Conservation (phyloP, 2,329 filamentous ascomycete genomes). For the Talaromyces islandicus region DNA sequence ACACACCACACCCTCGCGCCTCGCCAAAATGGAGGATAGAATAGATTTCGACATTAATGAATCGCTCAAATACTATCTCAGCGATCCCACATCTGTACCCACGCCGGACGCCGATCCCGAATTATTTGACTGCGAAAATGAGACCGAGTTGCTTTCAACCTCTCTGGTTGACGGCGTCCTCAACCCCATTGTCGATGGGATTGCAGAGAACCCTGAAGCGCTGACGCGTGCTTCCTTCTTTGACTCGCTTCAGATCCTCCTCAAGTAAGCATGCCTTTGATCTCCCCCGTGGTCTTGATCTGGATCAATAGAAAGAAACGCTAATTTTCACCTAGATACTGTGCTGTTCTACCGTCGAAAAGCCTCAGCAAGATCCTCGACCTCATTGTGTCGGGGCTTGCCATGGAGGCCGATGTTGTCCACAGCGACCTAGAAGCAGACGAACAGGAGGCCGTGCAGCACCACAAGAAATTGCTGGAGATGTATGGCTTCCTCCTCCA, state of each 20-base stretch:
- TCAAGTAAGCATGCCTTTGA: slow-evolving; percentile 76
- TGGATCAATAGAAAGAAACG: slow-evolving; percentile 47
- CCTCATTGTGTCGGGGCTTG: slow-evolving; percentile 77
- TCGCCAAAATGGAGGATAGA: slow-evolving; percentile 56
- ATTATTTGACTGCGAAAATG: slow-evolving; percentile 86
- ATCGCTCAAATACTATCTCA: slow-evolving; percentile 93
- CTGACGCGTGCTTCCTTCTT: slow-evolving; percentile 73
- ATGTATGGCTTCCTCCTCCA: slow-evolving; percentile 91
- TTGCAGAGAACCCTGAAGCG: slow-evolving; percentile 86
- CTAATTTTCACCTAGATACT: slow-evolving; percentile 67
- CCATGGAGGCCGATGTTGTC: slow-evolving; percentile 77
- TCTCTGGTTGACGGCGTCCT: slow-evolving; percentile 76
- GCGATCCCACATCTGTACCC: slow-evolving; percentile 74
- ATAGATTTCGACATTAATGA: slow-evolving; percentile 93
- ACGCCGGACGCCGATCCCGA: slow-evolving; percentile 80
- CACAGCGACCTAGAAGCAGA: slow-evolving; percentile 84
- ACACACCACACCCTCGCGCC: slow-evolving; percentile 12
- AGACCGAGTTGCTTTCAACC: slow-evolving; percentile 75
- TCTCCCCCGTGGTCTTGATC: slow-evolving; percentile 17
- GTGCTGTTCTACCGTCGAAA: slow-evolving; percentile 70
- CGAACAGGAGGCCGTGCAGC: slow-evolving; percentile 77
- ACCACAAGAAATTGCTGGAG: slow-evolving; percentile 88
- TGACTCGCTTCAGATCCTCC: slow-evolving; percentile 88
- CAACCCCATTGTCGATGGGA: slow-evolving; percentile 85
- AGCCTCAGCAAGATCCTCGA: slow-evolving; percentile 90